Conservation (phyloP, 306 rosid species). For the Dryas drummondii region DNA sequence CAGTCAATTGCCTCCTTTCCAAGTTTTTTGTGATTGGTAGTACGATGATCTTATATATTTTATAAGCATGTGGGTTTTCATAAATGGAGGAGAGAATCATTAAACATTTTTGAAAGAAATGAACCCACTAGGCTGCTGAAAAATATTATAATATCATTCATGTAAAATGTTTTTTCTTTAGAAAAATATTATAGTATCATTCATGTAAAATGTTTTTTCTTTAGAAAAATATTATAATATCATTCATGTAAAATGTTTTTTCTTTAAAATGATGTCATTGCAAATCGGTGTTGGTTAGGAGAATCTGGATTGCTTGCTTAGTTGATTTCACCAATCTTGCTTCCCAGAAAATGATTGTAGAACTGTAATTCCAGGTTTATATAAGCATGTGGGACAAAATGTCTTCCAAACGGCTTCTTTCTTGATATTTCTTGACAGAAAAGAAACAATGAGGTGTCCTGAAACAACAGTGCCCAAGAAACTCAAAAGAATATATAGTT, state of each 20-base stretch:
- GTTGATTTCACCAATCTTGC: conserved; percentile 2
- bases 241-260: background rate
- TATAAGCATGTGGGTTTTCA: conserved; percentile 32
- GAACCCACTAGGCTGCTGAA: conserved; percentile 12
- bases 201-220: background rate
- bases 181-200: background rate
- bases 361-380: conserved; percentile 7
- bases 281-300: conserved; percentile 12
- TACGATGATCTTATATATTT: conserved; percentile 23
- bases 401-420: background rate
- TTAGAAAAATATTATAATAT: background rate
- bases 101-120: conserved; percentile 19
- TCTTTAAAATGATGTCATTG: background rate
- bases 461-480: no score
- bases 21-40: conserved; percentile 21
- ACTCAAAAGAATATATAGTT: no score
- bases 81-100: conserved; percentile 12
- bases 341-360: background rate
- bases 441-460: background rate
- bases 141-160: background rate
- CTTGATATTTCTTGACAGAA: background rate
- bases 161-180: conserved; percentile 3
- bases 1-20: conserved; percentile 29
- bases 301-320: conserved; percentile 13
- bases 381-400: no score